A percentile compares a stretch with the other conserved stretches of the same genome.
Conservation (phyloP, 2,329 filamentous ascomycete species). For the Helotiales sp. region DNA sequence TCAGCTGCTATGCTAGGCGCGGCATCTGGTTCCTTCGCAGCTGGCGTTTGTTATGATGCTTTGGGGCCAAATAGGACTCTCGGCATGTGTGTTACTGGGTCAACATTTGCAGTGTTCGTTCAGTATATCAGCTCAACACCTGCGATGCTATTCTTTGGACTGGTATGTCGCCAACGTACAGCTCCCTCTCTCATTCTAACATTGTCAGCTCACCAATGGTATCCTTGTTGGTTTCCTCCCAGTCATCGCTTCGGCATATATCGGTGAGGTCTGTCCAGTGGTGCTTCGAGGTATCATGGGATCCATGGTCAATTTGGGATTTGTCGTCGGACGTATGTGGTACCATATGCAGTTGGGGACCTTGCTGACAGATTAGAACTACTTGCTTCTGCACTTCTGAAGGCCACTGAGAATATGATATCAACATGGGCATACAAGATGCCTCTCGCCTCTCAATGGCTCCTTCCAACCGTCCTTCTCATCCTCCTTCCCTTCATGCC, state of each 20-base stretch:
- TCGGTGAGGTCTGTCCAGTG: constrained; percentile 1
- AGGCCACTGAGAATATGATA: not conserved
- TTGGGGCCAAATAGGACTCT: constrained; percentile 4
- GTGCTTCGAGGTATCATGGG: constrained; percentile 7
- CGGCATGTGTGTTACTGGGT: constrained; percentile 1
- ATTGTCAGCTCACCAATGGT: not conserved
- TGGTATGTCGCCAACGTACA: not conserved
- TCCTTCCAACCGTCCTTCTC: not conserved
- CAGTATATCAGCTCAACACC: constrained; percentile 4
- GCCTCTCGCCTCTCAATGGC: not conserved
- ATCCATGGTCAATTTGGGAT: constrained; percentile 9
- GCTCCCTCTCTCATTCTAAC: not conserved
- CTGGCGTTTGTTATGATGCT: constrained; percentile 5
- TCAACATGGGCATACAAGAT: constrained; percentile 2
- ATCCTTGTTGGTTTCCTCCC: constrained; percentile 5
- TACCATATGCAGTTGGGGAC: not conserved
- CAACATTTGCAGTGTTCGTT: constrained; percentile 1
- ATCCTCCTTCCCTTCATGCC: constrained; percentile 1
- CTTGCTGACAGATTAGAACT: not conserved
- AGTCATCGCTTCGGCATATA: constrained; percentile 2
- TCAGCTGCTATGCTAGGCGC: constrained; percentile 10
- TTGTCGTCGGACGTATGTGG: constrained; percentile 6
- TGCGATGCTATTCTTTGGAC: constrained; percentile 1
- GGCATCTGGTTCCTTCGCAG: constrained; percentile 4
- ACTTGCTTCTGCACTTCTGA: constrained; percentile 1